phyloP scores from a whole-genome alignment of 306 rosid genomes.

The Clitoria ternatea region DNA sequence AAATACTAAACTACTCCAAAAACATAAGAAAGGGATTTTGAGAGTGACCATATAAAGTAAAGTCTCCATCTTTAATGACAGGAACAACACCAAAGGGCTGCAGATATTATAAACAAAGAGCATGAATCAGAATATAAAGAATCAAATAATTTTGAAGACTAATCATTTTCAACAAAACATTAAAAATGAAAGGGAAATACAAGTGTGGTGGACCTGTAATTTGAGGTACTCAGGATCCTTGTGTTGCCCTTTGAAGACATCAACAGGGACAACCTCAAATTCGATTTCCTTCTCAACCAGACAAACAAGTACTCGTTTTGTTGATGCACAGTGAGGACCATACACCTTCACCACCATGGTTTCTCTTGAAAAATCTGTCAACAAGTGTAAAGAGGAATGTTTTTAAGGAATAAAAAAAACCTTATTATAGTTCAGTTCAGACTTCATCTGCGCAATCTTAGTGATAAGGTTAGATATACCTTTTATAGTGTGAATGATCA shows the following conservation, averaged over 20 bases:
- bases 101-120: neutral
- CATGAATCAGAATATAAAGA: neutral
- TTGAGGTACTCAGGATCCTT: constrained; percentile 42
- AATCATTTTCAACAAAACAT: neutral
- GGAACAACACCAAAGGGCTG: constrained; percentile 47
- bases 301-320: constrained; percentile 37
- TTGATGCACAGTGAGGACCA: constrained; percentile 35
- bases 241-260: constrained; percentile 25
- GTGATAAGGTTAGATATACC: too few species aligned
- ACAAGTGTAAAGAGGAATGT: neutral
- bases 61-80: constrained; percentile 48
- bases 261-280: constrained; percentile 38
- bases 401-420: too few species aligned
- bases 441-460: too few species aligned
- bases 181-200: neutral
- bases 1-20: too few species aligned
- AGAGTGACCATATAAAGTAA: constrained; percentile 33
- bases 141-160: neutral
- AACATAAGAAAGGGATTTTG: too few species aligned
- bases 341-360: constrained; percentile 48
- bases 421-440: too few species aligned
- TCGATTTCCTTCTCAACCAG: constrained; percentile 40
- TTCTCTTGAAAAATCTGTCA: neutral
- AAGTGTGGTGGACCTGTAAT: constrained; percentile 30
- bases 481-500: too few species aligned